These are phyloP conservation scores for Cutaneotrichosporon dermatis DNA, from an alignment of 1,284 basidiomycete species.

Conservation along the genomic window DNA sequence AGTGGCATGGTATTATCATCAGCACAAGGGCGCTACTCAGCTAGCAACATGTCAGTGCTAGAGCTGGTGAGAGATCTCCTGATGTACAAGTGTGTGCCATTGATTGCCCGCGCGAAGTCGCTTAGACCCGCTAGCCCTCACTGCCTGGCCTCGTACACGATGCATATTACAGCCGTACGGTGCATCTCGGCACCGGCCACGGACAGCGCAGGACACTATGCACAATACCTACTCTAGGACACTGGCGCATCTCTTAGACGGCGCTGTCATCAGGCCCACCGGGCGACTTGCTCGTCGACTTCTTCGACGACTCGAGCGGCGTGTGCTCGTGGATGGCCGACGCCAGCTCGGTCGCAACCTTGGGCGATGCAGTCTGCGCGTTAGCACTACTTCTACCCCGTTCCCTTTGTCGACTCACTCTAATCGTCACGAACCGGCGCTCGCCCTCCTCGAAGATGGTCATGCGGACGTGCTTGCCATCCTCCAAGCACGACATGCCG, in stretches of 20 bases:
- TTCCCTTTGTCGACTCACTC: slow-evolving; percentile 53
- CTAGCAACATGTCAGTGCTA: no score
- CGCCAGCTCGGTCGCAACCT: slow-evolving; percentile 53
- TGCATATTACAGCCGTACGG: not conserved
- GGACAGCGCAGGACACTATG: not conserved
- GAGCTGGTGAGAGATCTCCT: no score
- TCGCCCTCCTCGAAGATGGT: slow-evolving; percentile 66
- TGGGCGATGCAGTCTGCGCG: slow-evolving; percentile 57
- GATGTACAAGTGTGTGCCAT: no score
- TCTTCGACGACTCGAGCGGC: slow-evolving; percentile 28
- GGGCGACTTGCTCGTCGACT: slow-evolving; percentile 3
- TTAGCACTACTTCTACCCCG: not conserved
- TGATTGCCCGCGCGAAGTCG: no score
- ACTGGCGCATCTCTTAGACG: not conserved
- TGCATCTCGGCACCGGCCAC: not conserved
- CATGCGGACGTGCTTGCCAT: slow-evolving; percentile 74
- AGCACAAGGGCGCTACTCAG: no score
- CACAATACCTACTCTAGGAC: not conserved
- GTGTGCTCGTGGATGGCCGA: slow-evolving; percentile 38
- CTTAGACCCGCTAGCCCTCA: no score
- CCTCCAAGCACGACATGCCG: slow-evolving; percentile 71
- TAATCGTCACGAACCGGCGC: slow-evolving; percentile 67
- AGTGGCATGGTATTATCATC: no score
- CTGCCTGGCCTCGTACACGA: not conserved
- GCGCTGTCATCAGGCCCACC: not conserved